These are phyloP conservation scores for Tricholoma sp. DNA, from an alignment of 768 basidiomycete species.

Conservation along the genomic window DNA sequence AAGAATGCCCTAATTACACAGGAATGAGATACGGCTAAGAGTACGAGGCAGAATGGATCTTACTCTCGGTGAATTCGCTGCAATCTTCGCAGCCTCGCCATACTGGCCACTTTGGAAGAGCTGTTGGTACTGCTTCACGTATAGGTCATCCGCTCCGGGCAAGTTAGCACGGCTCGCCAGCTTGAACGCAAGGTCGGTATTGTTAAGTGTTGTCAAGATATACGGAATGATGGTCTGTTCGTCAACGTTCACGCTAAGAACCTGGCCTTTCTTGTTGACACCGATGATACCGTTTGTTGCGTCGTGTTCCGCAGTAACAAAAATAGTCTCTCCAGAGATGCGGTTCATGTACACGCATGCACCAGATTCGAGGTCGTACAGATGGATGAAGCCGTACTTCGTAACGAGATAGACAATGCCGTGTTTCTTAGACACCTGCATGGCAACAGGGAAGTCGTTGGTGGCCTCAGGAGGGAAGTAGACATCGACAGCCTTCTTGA, in stretches of 20 bases:
- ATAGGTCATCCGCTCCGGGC: slow-evolving; percentile 96
- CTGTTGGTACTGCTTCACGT: slow-evolving; percentile 89
- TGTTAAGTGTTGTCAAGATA: slow-evolving; percentile 89
- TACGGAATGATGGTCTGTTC: slow-evolving; percentile 96
- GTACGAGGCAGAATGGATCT: slow-evolving; percentile 22
- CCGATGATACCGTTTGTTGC: slow-evolving; percentile 93
- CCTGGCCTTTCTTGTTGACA: slow-evolving; percentile 99
- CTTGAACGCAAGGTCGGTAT: slow-evolving; percentile 97
- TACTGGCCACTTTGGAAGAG: slow-evolving; percentile 87
- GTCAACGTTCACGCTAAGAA: slow-evolving; percentile 94
- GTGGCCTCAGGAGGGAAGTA: slow-evolving; percentile 98
- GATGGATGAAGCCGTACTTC: slow-evolving; percentile 98
- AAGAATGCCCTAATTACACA: slow-evolving; percentile 68
- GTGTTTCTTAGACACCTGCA: slow-evolving; percentile 97
- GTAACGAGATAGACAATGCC: slow-evolving; percentile 97
- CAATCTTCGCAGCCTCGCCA: slow-evolving; percentile 94
- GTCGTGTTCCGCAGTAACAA: slow-evolving; percentile 97
- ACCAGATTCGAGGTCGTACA: slow-evolving; percentile 96
- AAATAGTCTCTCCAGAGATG: slow-evolving; percentile 98
- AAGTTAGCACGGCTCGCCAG: slow-evolving; percentile 93
- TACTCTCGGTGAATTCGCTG: slow-evolving; percentile 93
- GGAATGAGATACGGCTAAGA: neutral
- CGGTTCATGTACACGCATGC: slow-evolving; percentile 99
- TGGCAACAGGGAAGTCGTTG: slow-evolving; percentile 98
- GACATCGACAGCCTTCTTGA: slow-evolving; percentile 97